Evolutionary conservation across 208 protist species (phyloP).

Genomic region (Giardia muris): DNA sequence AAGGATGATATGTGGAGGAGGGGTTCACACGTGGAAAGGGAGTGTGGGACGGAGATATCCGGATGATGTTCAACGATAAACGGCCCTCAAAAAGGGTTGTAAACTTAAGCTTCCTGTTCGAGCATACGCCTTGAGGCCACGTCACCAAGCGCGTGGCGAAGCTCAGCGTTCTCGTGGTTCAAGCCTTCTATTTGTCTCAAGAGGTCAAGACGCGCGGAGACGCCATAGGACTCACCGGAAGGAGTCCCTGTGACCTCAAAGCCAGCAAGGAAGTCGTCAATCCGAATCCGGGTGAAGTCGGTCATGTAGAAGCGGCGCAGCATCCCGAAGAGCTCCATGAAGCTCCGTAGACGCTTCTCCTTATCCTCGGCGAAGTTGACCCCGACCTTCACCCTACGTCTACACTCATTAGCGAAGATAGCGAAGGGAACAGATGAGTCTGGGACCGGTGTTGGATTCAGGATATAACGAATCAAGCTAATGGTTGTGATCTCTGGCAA

Average conservation of each 20-base stretch:
- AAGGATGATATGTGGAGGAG: too few species aligned
- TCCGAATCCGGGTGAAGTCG: not conserved
- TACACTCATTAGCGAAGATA: not conserved
- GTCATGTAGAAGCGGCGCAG: not conserved
- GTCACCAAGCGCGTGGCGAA: too few species aligned
- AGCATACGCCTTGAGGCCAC: too few species aligned
- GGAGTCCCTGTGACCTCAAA: not conserved
- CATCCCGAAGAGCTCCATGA: slow-evolving; percentile 3
- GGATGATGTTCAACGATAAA: too few species aligned
- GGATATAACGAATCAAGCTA: not conserved
- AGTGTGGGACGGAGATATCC: too few species aligned
- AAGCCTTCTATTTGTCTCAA: not conserved
- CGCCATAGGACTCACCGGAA: not conserved
- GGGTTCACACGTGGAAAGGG: too few species aligned
- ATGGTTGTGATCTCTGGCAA: not conserved
- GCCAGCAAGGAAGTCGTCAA: not conserved
- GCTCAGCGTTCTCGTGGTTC: not conserved
- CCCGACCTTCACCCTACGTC: not conserved
- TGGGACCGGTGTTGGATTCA: not conserved
- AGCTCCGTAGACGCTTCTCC: not conserved
- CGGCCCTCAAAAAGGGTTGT: too few species aligned
- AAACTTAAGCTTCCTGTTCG: too few species aligned
- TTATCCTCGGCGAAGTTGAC: not conserved
- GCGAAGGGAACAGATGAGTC: not conserved
- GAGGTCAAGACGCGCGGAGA: not conserved